phyloP scores from a whole-genome alignment of 495 filamentous ascomycete species.

The Penicillium silybi region DNA sequence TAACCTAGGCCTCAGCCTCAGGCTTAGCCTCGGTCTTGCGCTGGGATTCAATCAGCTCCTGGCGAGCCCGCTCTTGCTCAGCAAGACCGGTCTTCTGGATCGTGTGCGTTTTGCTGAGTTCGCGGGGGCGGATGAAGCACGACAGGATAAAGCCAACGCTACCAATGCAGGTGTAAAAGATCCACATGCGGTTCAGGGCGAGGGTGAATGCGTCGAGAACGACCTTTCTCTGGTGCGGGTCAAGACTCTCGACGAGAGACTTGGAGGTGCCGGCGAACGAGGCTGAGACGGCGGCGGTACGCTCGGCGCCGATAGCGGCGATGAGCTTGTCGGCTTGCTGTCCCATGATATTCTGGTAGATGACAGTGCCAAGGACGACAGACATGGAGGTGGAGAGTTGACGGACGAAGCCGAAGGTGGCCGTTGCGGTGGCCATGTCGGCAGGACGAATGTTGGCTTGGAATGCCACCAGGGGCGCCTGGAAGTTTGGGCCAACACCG shows the following conservation, averaged over 20 bases:
- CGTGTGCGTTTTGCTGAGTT: slow-evolving; percentile 56
- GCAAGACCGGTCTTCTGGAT: slow-evolving; percentile 61
- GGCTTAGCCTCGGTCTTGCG: slow-evolving; percentile 18
- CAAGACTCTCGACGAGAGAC: slow-evolving; percentile 49
- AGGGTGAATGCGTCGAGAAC: slow-evolving; percentile 54
- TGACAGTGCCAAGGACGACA: slow-evolving; percentile 53
- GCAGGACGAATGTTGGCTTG: slow-evolving; percentile 47
- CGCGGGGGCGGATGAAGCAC: slow-evolving; percentile 51
- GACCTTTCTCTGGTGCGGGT: slow-evolving; percentile 40
- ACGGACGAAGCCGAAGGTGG: slow-evolving; percentile 51
- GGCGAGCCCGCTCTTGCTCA: slow-evolving; percentile 42
- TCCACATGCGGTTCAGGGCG: slow-evolving; percentile 63
- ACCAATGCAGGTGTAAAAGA: slow-evolving; percentile 55
- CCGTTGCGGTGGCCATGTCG: slow-evolving; percentile 51
- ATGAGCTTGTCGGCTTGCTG: slow-evolving; percentile 37
- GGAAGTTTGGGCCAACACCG: slow-evolving; percentile 55
- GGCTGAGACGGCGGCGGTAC: slow-evolving; percentile 27
- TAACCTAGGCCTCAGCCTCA: slow-evolving; percentile 26
- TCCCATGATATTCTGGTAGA: slow-evolving; percentile 54
- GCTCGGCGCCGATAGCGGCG: slow-evolving; percentile 31
- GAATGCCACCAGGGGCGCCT: slow-evolving; percentile 55
- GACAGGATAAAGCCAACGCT: slow-evolving; percentile 52
- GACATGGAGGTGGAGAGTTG: slow-evolving; percentile 49
- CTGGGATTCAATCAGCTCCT: slow-evolving; percentile 33
- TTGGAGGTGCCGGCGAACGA: slow-evolving; percentile 59